Percentiles rank a stretch among this genome's conserved stretches.
Conservation (phyloP, 2,329 filamentous ascomycete genomes). For the Eutypa lata region DNA sequence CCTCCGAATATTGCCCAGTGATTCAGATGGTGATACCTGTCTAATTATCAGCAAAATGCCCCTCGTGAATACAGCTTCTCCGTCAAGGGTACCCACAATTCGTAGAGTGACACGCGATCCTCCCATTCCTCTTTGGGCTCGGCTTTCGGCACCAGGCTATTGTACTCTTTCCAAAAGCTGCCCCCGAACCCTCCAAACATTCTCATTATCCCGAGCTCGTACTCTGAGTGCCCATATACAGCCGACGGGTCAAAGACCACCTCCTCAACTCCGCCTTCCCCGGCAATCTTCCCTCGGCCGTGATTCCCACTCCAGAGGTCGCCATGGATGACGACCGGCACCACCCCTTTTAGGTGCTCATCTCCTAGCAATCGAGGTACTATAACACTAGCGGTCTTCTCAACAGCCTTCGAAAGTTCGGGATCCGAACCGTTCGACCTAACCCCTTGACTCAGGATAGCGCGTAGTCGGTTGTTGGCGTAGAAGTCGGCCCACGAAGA, state of each 20-base stretch:
- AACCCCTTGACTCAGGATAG: conserved; percentile 58
- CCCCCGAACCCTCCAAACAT: conserved; percentile 90
- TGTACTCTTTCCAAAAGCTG: conserved; percentile 75
- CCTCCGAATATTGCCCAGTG: conserved; percentile 84
- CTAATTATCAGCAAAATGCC: conserved; percentile 38
- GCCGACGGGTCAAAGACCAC: conserved; percentile 80
- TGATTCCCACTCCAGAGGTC: conserved; percentile 94
- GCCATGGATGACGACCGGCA: conserved; percentile 82
- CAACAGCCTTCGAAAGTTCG: conserved; percentile 61
- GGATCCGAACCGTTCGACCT: conserved; percentile 61
- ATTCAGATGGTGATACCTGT: conserved; percentile 84
- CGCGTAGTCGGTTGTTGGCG: conserved; percentile 68
- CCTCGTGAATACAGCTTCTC: not conserved
- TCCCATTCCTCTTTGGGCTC: conserved; percentile 80
- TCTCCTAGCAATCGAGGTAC: conserved; percentile 76
- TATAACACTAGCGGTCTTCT: conserved; percentile 59
- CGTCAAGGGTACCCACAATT: conserved; percentile 59
- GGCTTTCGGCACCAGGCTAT: conserved; percentile 69
- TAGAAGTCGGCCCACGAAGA: conserved; percentile 84
- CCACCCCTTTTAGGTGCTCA: conserved; percentile 59
- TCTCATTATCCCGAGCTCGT: conserved; percentile 87
- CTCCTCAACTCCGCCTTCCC: conserved; percentile 56
- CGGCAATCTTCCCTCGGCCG: conserved; percentile 59
- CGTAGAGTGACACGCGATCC: conserved; percentile 79
- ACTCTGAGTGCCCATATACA: conserved; percentile 85